Conservation (phyloP, 225 moss, liverwort and hornwort species). For the Neckera pumila region DNA sequence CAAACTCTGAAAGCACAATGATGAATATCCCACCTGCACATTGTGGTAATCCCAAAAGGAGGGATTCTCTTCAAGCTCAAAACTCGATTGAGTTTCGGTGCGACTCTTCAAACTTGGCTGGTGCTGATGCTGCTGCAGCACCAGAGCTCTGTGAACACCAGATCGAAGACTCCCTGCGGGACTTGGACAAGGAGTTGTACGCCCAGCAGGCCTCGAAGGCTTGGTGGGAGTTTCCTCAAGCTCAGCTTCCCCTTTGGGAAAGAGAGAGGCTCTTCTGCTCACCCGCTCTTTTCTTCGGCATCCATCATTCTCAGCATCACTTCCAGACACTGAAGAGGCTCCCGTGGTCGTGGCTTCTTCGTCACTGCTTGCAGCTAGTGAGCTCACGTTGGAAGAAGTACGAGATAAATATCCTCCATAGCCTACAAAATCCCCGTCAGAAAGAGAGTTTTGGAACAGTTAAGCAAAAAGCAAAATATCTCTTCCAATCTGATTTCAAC, state of each 20-base stretch:
- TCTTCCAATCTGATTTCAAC: not conserved
- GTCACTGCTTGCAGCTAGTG: slow-evolving; percentile 15
- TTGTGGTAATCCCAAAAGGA: slow-evolving; percentile 79
- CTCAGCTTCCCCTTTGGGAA: not conserved
- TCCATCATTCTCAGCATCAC: slow-evolving; percentile 2
- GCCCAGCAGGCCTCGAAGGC: not conserved
- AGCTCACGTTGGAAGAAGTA: slow-evolving; percentile 16
- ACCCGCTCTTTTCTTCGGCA: not conserved
- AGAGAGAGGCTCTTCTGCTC: not conserved
- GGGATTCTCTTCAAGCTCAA: slow-evolving; percentile 57
- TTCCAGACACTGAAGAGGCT: slow-evolving; percentile 3
- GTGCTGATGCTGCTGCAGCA: not conserved
- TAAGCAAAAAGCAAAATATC: not conserved
- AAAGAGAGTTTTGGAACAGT: not conserved
- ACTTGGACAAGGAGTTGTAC: slow-evolving; percentile 3
- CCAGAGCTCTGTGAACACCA: slow-evolving; percentile 12
- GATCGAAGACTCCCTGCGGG: slow-evolving; percentile 16
- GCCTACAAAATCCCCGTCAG: not conserved
- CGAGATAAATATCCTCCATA: not conserved
- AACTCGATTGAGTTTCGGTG: slow-evolving; percentile 5
- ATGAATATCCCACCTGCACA: slow-evolving; percentile 31
- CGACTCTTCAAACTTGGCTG: not conserved
- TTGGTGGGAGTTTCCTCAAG: slow-evolving; percentile 1
- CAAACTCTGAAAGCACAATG: not conserved
- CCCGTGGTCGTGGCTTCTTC: slow-evolving; percentile 3